Conservation (phyloP, 2,329 filamentous ascomycete genomes). For the Arachnopeziza araneosa region DNA sequence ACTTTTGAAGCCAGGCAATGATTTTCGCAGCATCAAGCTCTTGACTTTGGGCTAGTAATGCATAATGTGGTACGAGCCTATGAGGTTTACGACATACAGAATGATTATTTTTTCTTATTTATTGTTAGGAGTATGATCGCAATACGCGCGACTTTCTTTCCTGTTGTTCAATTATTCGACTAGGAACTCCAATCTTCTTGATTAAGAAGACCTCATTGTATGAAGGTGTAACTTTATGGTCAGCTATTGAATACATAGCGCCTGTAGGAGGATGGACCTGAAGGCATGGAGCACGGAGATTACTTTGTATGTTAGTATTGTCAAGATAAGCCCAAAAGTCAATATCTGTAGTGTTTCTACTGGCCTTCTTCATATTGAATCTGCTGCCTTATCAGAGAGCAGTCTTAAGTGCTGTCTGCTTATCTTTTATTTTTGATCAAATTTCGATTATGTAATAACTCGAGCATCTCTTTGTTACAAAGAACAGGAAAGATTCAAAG, state of each 20-base stretch:
- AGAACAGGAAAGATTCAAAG: no score
- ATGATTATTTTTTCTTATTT: neutral
- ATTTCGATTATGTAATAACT: no score
- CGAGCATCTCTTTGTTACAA: no score
- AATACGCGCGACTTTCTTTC: neutral
- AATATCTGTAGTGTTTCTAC: no score
- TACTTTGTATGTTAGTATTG: neutral
- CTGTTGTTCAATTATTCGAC: neutral
- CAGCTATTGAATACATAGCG: neutral
- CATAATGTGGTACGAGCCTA: neutral
- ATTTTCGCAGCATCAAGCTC: neutral
- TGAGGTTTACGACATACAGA: neutral
- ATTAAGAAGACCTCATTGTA: neutral
- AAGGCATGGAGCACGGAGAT: no score
- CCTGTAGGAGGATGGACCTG: no score
- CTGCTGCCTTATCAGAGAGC: no score
- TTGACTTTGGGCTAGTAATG: neutral
- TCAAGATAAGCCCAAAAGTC: neutral
- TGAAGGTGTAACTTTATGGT: neutral
- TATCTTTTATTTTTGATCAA: no score
- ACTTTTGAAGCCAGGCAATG: conserved; percentile 24
- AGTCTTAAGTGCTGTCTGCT: no score
- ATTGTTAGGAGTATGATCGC: neutral
- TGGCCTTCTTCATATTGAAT: no score
- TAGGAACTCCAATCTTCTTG: neutral